These are phyloP conservation scores for Beauveria pseudobassiana DNA, from an alignment of 2,329 filamentous ascomycete genomes.

Conservation along the genomic window DNA sequence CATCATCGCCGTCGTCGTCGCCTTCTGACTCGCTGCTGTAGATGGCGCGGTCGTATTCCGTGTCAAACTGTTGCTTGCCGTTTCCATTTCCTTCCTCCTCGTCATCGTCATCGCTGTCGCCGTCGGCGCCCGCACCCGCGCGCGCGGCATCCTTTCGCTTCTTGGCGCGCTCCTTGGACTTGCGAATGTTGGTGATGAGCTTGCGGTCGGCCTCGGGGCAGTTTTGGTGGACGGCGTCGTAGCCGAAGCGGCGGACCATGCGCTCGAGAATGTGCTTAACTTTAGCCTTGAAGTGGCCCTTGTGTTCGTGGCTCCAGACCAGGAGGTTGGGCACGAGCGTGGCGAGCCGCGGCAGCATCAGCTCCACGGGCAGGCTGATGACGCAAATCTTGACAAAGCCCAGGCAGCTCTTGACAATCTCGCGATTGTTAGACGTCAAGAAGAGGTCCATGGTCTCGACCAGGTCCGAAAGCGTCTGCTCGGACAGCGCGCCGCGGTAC, in stretches of 20 bases:
- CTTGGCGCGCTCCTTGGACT: conserved; percentile 86
- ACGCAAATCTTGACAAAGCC: conserved; percentile 96
- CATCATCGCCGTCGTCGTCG: conserved; percentile 38
- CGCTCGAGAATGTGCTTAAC: conserved; percentile 97
- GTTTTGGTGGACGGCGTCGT: conserved; percentile 68
- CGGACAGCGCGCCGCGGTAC: conserved; percentile 65
- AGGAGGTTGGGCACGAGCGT: conserved; percentile 83
- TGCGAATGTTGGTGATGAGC: conserved; percentile 87
- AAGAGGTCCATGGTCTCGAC: conserved; percentile 95
- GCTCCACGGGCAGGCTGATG: conserved; percentile 70
- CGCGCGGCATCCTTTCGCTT: conserved; percentile 70
- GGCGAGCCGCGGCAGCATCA: conserved; percentile 70
- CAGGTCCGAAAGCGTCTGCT: conserved; percentile 68
- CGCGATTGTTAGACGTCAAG: conserved; percentile 90
- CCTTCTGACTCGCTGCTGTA: conserved; percentile 70
- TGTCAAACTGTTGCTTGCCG: conserved; percentile 62
- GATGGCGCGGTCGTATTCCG: conserved; percentile 92
- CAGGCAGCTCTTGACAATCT: conserved; percentile 89
- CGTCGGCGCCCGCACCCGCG: conserved; percentile 42
- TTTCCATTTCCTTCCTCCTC: conserved; percentile 39
- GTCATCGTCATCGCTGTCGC: conserved; percentile 49
- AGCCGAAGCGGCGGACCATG: conserved; percentile 85
- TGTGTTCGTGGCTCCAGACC: conserved; percentile 96
- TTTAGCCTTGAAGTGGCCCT: conserved; percentile 92
- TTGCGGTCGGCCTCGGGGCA: conserved; percentile 85